Evolutionary conservation across 169 alveolate species (phyloP).

Genomic region (Cyclospora cayetanensis): DNA sequence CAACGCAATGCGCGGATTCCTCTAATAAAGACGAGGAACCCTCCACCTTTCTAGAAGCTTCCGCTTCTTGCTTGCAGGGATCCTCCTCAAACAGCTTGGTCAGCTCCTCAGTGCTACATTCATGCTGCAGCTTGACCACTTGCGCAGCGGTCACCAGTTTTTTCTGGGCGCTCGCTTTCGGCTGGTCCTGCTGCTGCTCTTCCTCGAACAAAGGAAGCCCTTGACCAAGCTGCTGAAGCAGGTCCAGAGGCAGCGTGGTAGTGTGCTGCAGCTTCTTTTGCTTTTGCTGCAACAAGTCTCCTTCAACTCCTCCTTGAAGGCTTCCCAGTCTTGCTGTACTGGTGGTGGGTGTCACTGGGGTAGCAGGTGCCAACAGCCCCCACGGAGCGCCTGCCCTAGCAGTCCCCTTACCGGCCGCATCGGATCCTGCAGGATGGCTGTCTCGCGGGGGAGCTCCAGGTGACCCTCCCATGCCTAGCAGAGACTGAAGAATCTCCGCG

Average conservation of each 20-base stretch:
- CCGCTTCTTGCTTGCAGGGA: background rate
- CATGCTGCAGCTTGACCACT: constrained; percentile 24
- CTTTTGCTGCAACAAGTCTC: background rate
- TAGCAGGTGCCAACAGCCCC: constrained; percentile 22
- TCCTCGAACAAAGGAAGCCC: background rate
- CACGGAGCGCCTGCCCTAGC: constrained; percentile 11
- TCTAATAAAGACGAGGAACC: background rate
- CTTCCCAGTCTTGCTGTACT: background rate
- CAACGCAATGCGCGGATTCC: background rate
- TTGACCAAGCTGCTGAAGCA: constrained; percentile 29
- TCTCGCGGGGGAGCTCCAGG: background rate
- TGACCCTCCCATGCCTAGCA: background rate
- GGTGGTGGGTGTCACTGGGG: constrained; percentile 27
- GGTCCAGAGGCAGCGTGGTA: background rate
- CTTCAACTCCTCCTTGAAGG: background rate
- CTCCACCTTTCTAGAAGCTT: background rate
- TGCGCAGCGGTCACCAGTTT: constrained; percentile 2
- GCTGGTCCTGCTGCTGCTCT: constrained; percentile 15
- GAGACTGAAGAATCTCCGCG: background rate
- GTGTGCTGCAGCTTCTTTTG: background rate
- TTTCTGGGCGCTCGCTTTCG: background rate
- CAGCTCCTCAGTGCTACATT: background rate
- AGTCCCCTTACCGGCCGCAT: background rate
- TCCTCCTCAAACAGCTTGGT: background rate
- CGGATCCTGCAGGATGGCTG: background rate